Evolutionary conservation across 2,329 filamentous ascomycete species (phyloP).

Genomic region (Colletotrichum graminicola): DNA sequence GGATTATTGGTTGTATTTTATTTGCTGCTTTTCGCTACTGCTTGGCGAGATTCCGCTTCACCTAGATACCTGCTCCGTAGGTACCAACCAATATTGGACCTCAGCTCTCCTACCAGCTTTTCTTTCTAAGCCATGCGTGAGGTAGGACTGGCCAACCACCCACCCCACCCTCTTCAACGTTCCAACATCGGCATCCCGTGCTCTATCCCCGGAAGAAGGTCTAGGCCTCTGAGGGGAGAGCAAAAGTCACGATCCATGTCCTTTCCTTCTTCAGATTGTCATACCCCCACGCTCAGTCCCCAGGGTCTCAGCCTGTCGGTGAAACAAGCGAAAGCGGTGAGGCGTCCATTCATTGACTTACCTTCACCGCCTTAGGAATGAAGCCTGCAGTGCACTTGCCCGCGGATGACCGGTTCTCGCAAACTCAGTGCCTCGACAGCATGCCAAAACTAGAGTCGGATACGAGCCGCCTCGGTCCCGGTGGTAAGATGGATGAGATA

Average conservation of each 20-base stretch:
- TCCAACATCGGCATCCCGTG: constrained; percentile 15
- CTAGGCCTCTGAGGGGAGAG: background rate
- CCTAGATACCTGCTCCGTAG: background rate
- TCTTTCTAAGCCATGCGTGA: background rate
- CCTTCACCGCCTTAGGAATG: constrained; percentile 31
- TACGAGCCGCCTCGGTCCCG: background rate
- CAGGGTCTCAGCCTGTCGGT: constrained; percentile 34
- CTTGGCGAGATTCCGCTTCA: background rate
- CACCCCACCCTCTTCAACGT: constrained; percentile 14
- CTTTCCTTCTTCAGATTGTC: constrained; percentile 8
- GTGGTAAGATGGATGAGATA: background rate
- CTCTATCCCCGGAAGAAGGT: constrained; percentile 23
- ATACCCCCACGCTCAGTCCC: constrained; percentile 31
- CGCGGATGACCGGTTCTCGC: constrained; percentile 16
- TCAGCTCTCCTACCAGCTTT: background rate
- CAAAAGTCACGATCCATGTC: background rate
- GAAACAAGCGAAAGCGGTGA: constrained; percentile 40
- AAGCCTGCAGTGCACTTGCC: background rate
- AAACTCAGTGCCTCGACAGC: background rate
- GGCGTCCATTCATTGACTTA: constrained; percentile 14
- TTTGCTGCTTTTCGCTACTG: background rate
- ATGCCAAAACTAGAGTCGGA: background rate
- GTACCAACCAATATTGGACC: background rate
- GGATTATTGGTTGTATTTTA: background rate
- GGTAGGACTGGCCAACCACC: constrained; percentile 2